These are phyloP conservation scores for Saccharomyces hybrid DNA, from an alignment of 1,139 yeast genomes.

Conservation along the genomic window DNA sequence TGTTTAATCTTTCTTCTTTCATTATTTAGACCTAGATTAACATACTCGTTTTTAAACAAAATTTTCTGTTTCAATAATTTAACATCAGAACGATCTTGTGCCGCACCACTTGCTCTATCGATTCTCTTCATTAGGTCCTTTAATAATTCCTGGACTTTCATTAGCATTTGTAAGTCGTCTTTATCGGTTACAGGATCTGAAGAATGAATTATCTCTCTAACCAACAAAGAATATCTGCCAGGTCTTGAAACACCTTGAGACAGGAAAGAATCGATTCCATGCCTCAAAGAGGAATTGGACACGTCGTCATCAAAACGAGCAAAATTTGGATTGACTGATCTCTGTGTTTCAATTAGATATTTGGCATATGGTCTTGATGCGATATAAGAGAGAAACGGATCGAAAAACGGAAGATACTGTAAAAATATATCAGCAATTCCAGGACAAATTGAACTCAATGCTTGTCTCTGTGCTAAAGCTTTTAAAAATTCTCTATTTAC, in stretches of 20 bases:
- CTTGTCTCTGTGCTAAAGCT: slow-evolving; percentile 82
- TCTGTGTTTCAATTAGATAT: slow-evolving; percentile 91
- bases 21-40: slow-evolving; percentile 75
- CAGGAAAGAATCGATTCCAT: slow-evolving; percentile 85
- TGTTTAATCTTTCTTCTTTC: slow-evolving; percentile 61
- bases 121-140: slow-evolving; percentile 71
- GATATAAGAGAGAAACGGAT: slow-evolving; percentile 86
- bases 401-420: slow-evolving; percentile 78
- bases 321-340: slow-evolving; percentile 80
- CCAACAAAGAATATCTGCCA: slow-evolving; percentile 81
- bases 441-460: slow-evolving; percentile 74
- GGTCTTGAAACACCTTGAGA: slow-evolving; percentile 96
- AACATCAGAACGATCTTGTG: slow-evolving; percentile 85
- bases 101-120: slow-evolving; percentile 87
- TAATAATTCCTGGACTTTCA: slow-evolving; percentile 67
- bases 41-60: slow-evolving; percentile 75
- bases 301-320: slow-evolving; percentile 88
- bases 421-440: slow-evolving; percentile 82
- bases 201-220: slow-evolving; percentile 80
- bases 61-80: slow-evolving; percentile 76
- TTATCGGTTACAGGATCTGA: slow-evolving; percentile 44
- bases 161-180: slow-evolving; percentile 64
- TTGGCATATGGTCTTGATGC: slow-evolving; percentile 98
- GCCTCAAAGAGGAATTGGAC: slow-evolving; percentile 74
- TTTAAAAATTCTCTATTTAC: slow-evolving; percentile 82